Base-by-base conservation (phyloP, 345 rosid species). In the Populus davidiana region DNA sequence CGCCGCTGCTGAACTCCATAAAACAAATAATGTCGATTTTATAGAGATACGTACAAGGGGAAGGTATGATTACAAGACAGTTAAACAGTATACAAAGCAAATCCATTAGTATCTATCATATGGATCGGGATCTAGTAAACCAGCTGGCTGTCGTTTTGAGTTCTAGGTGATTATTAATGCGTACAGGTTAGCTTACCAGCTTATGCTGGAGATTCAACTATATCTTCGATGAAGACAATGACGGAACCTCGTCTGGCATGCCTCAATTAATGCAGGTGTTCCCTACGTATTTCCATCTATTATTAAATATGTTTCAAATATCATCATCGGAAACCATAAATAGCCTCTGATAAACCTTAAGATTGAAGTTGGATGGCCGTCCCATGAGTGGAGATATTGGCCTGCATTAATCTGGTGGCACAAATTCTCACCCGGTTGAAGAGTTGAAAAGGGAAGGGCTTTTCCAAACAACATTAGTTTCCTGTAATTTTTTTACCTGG, bases 311-410 rank as follows among this genome's bases (percentile, higher is more conserved):
- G 52, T 41, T 69, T 61, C 25, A 71, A 47, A 52, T 23, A 23
- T 50, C 13, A n/a, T 16, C 66, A 64, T 69, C 29, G 9, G 13
- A 36, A 31, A 38, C 6, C 63, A 31, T 31, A 36, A 17, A 2
- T 25, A 52, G 8, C 27, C 69, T 69, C 23, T 61, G 50, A 72
- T 54, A 61, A 77, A 44, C 16, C 38, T 8, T 21, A 21, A 54
- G n/a, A 36, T 25, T 33, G 35, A 73, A 90, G 93, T 79, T 90
- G 89, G 93, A 88, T 70, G 93, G 91, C 36, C 89, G 90, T 52
- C 90, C 93, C 9, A 88, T 90, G 93, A 90, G 90, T 70, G 93
- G 93, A 50, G 93, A 88, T 67, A 90, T 90, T 8, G 91, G 93
- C 52, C 86, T 88, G 56, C 93, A 90, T 69, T 78, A 88, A 81